Evolutionary conservation across 139 green algal genomes (phyloP).

Genomic region (Ettlia oleoabundans): DNA sequence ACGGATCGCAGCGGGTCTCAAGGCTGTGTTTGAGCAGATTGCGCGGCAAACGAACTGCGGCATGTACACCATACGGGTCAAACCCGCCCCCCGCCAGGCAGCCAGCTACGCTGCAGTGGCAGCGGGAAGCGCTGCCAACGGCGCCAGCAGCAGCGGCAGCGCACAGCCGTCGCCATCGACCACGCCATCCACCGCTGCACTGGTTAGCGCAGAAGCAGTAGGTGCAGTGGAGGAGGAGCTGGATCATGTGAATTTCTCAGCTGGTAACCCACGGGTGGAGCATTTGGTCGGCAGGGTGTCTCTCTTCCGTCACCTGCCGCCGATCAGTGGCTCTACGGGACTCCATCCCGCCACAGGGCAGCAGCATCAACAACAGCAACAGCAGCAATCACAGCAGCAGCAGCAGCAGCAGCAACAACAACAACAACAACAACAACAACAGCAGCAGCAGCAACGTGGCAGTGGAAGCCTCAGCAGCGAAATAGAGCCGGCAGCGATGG

Average conservation of each 20-base stretch:
- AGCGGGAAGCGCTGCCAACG: neutral
- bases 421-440: neutral
- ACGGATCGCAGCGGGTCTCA: too few relatives aligned
- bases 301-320: constrained; percentile 72
- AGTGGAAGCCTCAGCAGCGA: constrained; percentile 5
- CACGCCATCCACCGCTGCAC: neutral
- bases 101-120: constrained; percentile 12
- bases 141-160: constrained; percentile 11
- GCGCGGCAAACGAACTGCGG: too few relatives aligned
- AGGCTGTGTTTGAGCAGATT: too few relatives aligned
- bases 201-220: too few relatives aligned
- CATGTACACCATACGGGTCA: constrained; percentile 35
- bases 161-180: constrained; percentile 6
- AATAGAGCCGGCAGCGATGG: neutral
- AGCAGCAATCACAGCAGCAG: too few relatives aligned
- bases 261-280: constrained; percentile 91
- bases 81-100: neutral
- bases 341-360: neutral
- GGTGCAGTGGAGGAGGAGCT: neutral
- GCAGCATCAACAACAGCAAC: constrained; percentile 7
- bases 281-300: constrained; percentile 87
- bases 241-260: constrained; percentile 61
- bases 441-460: neutral
- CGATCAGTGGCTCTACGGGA: neutral
- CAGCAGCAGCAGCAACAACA: too few relatives aligned